Percentiles rank a stretch among this genome's conserved stretches.
phyloP scores from a whole-genome alignment of 257 asterid species.

The Solanum virginianum region DNA sequence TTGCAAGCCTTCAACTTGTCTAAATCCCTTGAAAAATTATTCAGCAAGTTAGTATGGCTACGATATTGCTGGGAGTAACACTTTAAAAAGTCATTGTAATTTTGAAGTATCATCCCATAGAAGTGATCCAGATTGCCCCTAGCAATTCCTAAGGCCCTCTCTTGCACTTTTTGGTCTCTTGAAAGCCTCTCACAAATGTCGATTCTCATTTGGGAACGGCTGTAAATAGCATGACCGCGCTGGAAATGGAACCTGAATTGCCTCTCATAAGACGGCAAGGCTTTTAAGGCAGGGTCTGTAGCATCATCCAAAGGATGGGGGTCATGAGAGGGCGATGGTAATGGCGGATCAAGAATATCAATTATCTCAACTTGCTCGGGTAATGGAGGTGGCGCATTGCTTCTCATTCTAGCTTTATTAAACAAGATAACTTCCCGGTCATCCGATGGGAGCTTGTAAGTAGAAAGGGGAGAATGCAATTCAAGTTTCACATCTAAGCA shows the following conservation, averaged over 20 bases:
- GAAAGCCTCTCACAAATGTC: conserved; percentile 54
- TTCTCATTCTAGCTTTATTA: conserved; percentile 77
- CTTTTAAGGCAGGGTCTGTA: conserved; percentile 83
- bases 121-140: conserved; percentile 75
- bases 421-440: conserved; percentile 69
- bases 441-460: conserved; percentile 63
- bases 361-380: conserved; percentile 43
- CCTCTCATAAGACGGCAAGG: conserved; percentile 82
- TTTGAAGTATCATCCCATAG: conserved; percentile 68
- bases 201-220: conserved; percentile 40
- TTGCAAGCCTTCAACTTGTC: conserved; percentile 67
- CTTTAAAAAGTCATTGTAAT: conserved; percentile 58
- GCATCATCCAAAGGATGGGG: conserved; percentile 80
- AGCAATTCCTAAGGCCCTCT: conserved; percentile 84
- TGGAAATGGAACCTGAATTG: conserved; percentile 89
- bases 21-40: conserved; percentile 67
- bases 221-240: conserved; percentile 60
- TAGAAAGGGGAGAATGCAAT: conserved; percentile 52
- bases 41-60: conserved; percentile 51
- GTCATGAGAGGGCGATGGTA: conserved; percentile 38
- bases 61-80: conserved; percentile 76
- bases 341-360: conserved; percentile 54
- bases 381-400: conserved; percentile 43
- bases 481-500: conserved; percentile 85
- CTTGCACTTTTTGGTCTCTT: conserved; percentile 89